These are phyloP conservation scores for Allantophomopsis cytisporea DNA, from an alignment of 2,329 filamentous ascomycete genomes.

Conservation along the genomic window DNA sequence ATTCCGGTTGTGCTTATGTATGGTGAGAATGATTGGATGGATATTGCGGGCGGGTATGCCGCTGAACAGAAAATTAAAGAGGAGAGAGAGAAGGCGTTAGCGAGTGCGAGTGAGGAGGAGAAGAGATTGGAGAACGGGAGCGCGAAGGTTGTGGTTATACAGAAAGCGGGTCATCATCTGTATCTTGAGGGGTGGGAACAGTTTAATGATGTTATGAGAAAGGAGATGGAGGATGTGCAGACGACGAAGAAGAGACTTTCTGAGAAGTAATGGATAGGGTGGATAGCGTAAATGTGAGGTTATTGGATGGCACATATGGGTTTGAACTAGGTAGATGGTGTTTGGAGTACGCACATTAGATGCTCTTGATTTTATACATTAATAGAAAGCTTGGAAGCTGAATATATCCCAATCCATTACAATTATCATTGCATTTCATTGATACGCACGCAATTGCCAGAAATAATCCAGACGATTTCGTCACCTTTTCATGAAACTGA, in stretches of 20 bases:
- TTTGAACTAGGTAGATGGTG: too few species aligned
- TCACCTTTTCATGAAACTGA: too few species aligned
- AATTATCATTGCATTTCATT: too few species aligned
- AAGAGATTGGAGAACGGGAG: slow-evolving; percentile 60
- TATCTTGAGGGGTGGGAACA: slow-evolving; percentile 59
- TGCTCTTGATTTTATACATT: too few species aligned
- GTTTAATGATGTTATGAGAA: slow-evolving; percentile 50
- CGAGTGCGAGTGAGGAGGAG: slow-evolving; percentile 52
- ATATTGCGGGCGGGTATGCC: slow-evolving; percentile 71
- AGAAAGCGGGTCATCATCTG: slow-evolving; percentile 56
- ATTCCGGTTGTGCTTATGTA: slow-evolving; percentile 89
- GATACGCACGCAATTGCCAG: too few species aligned
- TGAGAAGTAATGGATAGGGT: background rate
- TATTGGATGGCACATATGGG: too few species aligned
- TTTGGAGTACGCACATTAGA: too few species aligned
- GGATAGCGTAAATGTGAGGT: background rate
- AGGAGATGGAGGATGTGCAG: slow-evolving; percentile 46
- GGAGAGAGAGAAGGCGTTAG: slow-evolving; percentile 45
- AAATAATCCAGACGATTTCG: too few species aligned
- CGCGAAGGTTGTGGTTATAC: slow-evolving; percentile 70
- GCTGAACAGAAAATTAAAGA: slow-evolving; percentile 68
- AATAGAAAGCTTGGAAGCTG: too few species aligned
- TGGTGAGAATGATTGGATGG: slow-evolving; percentile 98
- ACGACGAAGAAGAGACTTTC: slow-evolving; percentile 6
- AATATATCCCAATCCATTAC: too few species aligned